A percentile compares a stretch with the other conserved stretches of the same genome.
Evolutionary conservation across 1,139 yeast genomes (phyloP).

Genomic region (Kluyveromyces marxianus): DNA sequence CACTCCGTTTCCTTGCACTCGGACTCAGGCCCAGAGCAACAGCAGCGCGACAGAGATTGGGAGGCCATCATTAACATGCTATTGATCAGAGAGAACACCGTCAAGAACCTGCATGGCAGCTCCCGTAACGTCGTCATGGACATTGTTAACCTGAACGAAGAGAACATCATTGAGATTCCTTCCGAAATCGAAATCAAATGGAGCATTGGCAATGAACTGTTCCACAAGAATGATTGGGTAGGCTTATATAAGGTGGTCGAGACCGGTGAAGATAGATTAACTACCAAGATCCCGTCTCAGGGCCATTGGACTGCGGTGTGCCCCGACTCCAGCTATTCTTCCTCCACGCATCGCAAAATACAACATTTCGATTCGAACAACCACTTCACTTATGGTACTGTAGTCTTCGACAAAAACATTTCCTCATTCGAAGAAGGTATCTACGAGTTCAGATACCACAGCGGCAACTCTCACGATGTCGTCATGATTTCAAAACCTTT

Average conservation of each 20-base stretch:
- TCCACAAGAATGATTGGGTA: slow-evolving; percentile 58
- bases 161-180: slow-evolving; percentile 14
- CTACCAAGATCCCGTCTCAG: slow-evolving; percentile 55
- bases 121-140: slow-evolving; percentile 22
- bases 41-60: slow-evolving; percentile 13
- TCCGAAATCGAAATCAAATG: slow-evolving; percentile 50
- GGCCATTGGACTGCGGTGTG: slow-evolving; percentile 65
- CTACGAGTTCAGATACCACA: slow-evolving; percentile 72
- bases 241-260: slow-evolving; percentile 65
- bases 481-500: slow-evolving; percentile 64
- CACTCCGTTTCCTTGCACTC: too few relatives aligned
- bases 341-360: slow-evolving; percentile 14
- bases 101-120: slow-evolving; percentile 18
- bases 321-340: slow-evolving; percentile 22
- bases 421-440: slow-evolving; percentile 66
- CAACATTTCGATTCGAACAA: slow-evolving; percentile 25
- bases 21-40: too few relatives aligned
- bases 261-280: slow-evolving; percentile 50
- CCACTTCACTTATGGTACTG: slow-evolving; percentile 39
- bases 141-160: slow-evolving; percentile 7
- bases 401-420: slow-evolving; percentile 43
- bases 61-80: slow-evolving; percentile 20
- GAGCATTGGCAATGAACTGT: slow-evolving; percentile 42
- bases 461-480: slow-evolving; percentile 64
- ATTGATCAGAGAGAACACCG: slow-evolving; percentile 14